Conservation (phyloP, 225 moss, liverwort and hornwort species). For the Marchantia polymorpha region DNA sequence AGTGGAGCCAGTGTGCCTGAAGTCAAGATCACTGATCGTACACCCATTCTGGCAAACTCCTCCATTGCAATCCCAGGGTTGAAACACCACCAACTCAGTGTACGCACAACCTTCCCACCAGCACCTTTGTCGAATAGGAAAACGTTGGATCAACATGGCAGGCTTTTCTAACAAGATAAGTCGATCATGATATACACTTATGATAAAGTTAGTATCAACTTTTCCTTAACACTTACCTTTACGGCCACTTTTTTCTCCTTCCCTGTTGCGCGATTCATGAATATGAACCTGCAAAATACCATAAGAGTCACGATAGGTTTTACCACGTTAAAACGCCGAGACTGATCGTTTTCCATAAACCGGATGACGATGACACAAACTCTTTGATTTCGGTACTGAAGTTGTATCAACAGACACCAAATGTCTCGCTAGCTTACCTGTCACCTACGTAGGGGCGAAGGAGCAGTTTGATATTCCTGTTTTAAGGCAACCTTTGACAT, state of each 20-base stretch:
- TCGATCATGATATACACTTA: background rate
- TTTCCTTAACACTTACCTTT: constrained; percentile 47
- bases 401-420: no score
- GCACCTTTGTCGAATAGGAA: constrained; percentile 17
- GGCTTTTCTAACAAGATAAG: background rate
- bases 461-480: no score
- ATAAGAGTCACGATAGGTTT: background rate
- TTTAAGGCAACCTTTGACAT: no score
- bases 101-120: constrained; percentile 61
- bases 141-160: background rate
- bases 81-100: constrained; percentile 99
- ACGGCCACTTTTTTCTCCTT: constrained; percentile 61
- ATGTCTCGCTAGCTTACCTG: no score
- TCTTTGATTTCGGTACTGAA: no score
- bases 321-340: background rate
- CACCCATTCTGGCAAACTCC: constrained; percentile 88
- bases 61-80: constrained; percentile 99
- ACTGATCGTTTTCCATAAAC: background rate
- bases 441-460: no score
- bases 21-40: constrained; percentile 87
- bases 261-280: constrained; percentile 80
- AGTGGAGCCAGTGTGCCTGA: constrained; percentile 98
- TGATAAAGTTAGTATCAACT: background rate
- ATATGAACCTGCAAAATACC: constrained; percentile 66
- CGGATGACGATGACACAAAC: background rate